A percentile compares a stretch with the other conserved stretches of the same genome.
Conservation (phyloP, 2,329 filamentous ascomycete species). For the Neofusicoccum cordaticola region DNA sequence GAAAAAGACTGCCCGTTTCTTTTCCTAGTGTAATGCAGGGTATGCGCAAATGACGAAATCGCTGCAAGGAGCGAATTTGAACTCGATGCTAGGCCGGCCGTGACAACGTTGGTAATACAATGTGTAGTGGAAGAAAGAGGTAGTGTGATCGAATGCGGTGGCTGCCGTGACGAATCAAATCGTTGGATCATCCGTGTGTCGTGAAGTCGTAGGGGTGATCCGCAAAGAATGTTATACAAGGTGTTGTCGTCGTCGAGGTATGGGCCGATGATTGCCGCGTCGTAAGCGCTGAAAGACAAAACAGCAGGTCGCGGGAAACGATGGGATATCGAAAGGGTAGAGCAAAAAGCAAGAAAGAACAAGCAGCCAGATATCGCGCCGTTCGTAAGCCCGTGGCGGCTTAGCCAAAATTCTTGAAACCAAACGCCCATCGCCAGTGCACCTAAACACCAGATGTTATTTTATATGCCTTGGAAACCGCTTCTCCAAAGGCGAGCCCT, state of each 20-base stretch:
- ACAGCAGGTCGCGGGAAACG: constrained; percentile 14
- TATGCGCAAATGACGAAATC: constrained; percentile 1
- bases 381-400: constrained; percentile 1
- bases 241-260: constrained; percentile 6
- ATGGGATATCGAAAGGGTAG: constrained; percentile 18
- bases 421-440: constrained; percentile 11
- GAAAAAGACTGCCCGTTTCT: constrained; percentile 10
- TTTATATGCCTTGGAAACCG: background rate
- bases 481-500: background rate
- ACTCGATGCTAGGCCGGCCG: constrained; percentile 9
- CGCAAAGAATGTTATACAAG: constrained; percentile 14
- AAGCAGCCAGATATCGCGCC: constrained; percentile 5
- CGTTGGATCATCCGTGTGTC: constrained; percentile 8
- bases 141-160: constrained; percentile 13
- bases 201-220: constrained; percentile 12
- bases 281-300: constrained; percentile 14
- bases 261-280: constrained; percentile 4
- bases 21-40: constrained; percentile 1
- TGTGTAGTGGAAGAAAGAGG: constrained; percentile 14
- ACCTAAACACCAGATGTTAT: constrained; percentile 7
- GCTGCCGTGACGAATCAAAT: constrained; percentile 10
- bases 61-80: constrained; percentile 3
- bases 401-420: constrained; percentile 14
- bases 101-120: constrained; percentile 17
- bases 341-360: constrained; percentile 10